Conservation (phyloP, 169 alveolate genomes). For the Plasmodium vivax region DNA sequence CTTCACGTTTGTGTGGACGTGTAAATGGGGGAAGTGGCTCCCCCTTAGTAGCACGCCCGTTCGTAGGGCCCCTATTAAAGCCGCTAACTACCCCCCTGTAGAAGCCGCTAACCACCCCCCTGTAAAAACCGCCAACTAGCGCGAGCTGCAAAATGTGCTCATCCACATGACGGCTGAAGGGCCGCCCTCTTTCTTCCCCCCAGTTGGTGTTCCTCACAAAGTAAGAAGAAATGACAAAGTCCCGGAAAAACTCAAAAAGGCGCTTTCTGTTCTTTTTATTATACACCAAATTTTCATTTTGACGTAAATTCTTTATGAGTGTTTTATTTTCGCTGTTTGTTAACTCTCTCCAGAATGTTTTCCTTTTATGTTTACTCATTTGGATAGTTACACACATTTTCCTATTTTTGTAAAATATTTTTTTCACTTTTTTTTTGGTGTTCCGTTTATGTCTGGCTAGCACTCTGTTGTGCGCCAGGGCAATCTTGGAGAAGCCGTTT, state of each 20-base stretch:
- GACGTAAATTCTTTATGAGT: background rate
- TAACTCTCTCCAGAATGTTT: background rate
- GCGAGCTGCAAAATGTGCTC: background rate
- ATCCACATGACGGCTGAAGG: background rate
- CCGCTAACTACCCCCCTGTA: background rate
- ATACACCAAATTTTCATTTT: constrained; percentile 5
- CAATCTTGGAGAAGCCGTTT: background rate
- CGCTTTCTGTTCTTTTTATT: constrained; percentile 3
- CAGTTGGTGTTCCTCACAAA: background rate
- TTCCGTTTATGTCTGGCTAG: background rate
- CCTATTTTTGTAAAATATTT: constrained; percentile 11
- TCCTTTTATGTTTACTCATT: constrained; percentile 4
- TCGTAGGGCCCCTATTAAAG: background rate
- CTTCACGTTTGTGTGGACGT: background rate
- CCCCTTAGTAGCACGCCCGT: background rate
- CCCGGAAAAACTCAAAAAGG: constrained; percentile 1
- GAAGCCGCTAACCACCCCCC: background rate
- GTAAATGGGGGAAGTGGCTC: background rate
- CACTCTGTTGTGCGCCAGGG: background rate
- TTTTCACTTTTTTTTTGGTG: constrained; percentile 4
- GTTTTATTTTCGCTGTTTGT: constrained; percentile 9
- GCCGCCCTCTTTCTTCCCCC: background rate
- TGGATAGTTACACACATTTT: background rate
- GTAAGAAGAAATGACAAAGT: constrained; percentile 13
- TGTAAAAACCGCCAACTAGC: background rate